These are phyloP conservation scores for Metschnikowia kofuensis DNA, from an alignment of 805 yeast species.

Conservation along the genomic window DNA sequence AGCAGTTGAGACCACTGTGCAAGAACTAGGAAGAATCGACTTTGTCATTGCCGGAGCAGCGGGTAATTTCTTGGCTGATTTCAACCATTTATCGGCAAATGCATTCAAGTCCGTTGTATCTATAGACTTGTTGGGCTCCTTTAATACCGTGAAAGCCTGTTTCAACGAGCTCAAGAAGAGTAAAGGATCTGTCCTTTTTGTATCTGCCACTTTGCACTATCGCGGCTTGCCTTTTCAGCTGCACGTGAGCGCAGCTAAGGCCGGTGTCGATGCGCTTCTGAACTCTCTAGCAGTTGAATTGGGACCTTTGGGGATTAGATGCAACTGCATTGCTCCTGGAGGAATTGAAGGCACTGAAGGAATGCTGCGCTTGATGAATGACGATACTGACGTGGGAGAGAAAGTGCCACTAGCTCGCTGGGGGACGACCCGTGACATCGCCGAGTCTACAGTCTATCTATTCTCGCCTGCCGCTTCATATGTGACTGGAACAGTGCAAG, in stretches of 20 bases:
- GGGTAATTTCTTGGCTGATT: conserved; percentile 41
- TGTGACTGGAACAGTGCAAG: conserved; percentile 26
- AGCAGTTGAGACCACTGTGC: conserved; percentile 24
- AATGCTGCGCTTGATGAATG: conserved; percentile 20
- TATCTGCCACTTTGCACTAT: conserved; percentile 43
- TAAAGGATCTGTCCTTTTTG: conserved; percentile 37
- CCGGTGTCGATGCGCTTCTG: conserved; percentile 29
- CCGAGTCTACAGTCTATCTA: conserved; percentile 28
- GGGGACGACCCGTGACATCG: conserved; percentile 27
- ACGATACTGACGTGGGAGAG: conserved; percentile 8
- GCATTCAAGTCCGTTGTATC: conserved; percentile 39
- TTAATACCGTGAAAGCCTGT: conserved; percentile 40
- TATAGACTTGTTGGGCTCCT: conserved; percentile 42
- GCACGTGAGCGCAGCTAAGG: conserved; percentile 32
- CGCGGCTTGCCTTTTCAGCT: conserved; percentile 41
- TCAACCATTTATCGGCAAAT: conserved; percentile 41
- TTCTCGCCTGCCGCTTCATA: conserved; percentile 27
- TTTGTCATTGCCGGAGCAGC: conserved; percentile 46
- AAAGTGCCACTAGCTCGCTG: conserved; percentile 24
- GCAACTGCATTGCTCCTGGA: conserved; percentile 29
- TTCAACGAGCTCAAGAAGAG: conserved; percentile 36
- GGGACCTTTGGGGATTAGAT: conserved; percentile 30
- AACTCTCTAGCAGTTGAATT: conserved; percentile 30
- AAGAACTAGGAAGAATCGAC: conserved; percentile 40
- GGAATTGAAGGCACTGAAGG: conserved; percentile 30